Conservation (phyloP, 768 basidiomycete species). For the Crassisporium funariophilum region DNA sequence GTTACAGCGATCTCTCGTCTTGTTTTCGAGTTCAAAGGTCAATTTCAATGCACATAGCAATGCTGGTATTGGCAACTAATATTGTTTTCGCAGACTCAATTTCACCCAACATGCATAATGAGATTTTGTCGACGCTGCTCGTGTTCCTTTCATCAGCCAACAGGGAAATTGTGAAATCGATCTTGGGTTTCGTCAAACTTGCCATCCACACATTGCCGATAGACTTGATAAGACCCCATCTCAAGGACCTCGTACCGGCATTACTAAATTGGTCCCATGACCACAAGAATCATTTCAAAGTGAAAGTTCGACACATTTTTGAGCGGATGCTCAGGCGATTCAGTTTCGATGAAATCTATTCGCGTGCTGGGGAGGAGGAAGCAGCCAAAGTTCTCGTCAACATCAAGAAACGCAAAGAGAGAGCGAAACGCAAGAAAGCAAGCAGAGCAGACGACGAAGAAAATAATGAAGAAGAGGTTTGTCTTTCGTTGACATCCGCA, state of each 20-base stretch:
- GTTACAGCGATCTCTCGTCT: slow-evolving; percentile 92
- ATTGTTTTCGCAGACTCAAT: slow-evolving; percentile 55
- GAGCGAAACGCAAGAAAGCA: slow-evolving; percentile 87
- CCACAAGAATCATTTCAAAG: slow-evolving; percentile 98
- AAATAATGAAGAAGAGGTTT: slow-evolving; percentile 42
- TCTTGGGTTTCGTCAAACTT: slow-evolving; percentile 93
- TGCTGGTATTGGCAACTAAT: not conserved
- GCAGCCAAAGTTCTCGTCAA: slow-evolving; percentile 88
- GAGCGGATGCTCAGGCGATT: slow-evolving; percentile 94
- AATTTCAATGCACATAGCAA: slow-evolving; percentile 15
- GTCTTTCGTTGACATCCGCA: no score
- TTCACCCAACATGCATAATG: slow-evolving; percentile 70
- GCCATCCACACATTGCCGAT: slow-evolving; percentile 82
- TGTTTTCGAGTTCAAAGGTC: slow-evolving; percentile 95
- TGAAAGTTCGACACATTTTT: slow-evolving; percentile 95
- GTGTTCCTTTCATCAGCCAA: slow-evolving; percentile 94
- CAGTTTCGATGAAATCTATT: slow-evolving; percentile 81
- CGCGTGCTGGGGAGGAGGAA: slow-evolving; percentile 74
- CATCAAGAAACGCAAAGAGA: slow-evolving; percentile 94
- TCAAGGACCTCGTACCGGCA: slow-evolving; percentile 78
- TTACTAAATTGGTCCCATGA: slow-evolving; percentile 93
- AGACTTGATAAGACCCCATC: slow-evolving; percentile 73
- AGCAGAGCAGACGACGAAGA: slow-evolving; percentile 59
- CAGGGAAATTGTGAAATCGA: slow-evolving; percentile 97
- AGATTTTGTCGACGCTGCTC: slow-evolving; percentile 83